Evolutionary conservation across 768 basidiomycete species (phyloP), one percentile per base, ranked within the genome.

Genomic region (Solioccasus polychromus): DNA sequence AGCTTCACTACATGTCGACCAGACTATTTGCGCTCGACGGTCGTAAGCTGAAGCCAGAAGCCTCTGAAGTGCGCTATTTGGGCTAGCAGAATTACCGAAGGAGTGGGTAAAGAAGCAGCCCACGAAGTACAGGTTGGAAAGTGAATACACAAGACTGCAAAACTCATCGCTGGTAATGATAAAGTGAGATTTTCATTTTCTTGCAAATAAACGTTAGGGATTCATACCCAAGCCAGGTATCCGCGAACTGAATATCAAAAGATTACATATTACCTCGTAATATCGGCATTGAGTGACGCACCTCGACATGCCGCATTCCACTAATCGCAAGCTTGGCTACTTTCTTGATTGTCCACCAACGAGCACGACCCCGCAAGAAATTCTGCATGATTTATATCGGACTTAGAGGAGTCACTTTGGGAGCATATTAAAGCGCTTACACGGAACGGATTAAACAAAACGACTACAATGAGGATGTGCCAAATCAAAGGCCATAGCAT

Each of bases 181-280:
- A 23, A 18, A 11, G 37, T 58, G 45, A 59, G 47, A 48, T 19
- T 15, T 14, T n/a, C n/a, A n/a, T n/a, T n/a, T 23, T 35, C 43
- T 9, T 8, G 3, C 39, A 22, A 34, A 25, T 20, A 8, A 35
- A 32, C 19, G 9, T 3, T 38, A 29, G 2, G 24, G 12, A 41
- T 22, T 59, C 77, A 44, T 63, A 88, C 87, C 88, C 90, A 62
- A 92, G 73, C 90, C 90, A 92, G 79, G 92, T 89, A 71, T 91
- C 90, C 14, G 83, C 68, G 61, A 92, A 92, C 83, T 88, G 45
- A 1, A 39, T 22, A 28, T 15, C 24, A 40, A 53, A 49, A 50
- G 49, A 48, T 25, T 36, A 30, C 3, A 24, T 39, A 25, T 12
- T 32, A 22, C 25, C 9, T 22, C n/a, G 39, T 37, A 29, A 40